These are phyloP conservation scores for Sordariomycetes sp. DNA, from an alignment of 2,329 filamentous ascomycete genomes.

Conservation along the genomic window DNA sequence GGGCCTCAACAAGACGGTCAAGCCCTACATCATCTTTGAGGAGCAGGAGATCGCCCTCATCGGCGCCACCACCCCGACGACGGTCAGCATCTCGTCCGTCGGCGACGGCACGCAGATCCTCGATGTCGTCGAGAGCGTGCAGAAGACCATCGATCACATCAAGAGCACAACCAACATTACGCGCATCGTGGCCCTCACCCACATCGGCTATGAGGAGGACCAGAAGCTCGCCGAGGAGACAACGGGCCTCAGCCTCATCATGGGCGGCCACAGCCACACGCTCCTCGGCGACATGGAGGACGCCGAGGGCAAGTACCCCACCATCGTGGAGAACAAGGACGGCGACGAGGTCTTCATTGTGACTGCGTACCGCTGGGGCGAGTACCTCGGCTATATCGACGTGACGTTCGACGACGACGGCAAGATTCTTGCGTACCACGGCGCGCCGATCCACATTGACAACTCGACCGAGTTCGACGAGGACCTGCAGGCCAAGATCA, in stretches of 20 bases:
- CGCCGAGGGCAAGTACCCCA: conserved; percentile 48
- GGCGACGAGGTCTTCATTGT: conserved; percentile 58
- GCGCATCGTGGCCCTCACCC: conserved; percentile 52
- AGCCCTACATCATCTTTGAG: conserved; percentile 52
- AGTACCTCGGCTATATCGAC: conserved; percentile 56
- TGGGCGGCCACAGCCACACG: conserved; percentile 49
- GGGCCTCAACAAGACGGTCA: conserved; percentile 47
- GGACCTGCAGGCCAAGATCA: conserved; percentile 41
- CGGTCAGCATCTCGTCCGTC: conserved; percentile 42
- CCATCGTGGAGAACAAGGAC: conserved; percentile 44
- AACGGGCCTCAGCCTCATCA: conserved; percentile 52
- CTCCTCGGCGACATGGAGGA: conserved; percentile 45
- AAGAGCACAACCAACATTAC: conserved; percentile 46
- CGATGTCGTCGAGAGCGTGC: conserved; percentile 42
- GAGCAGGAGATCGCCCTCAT: conserved; percentile 48
- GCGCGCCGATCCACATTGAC: conserved; percentile 49
- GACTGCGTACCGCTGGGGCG: conserved; percentile 54
- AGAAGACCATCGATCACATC: conserved; percentile 49
- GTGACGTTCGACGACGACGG: conserved; percentile 48
- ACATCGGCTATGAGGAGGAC: conserved; percentile 54
- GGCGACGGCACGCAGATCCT: conserved; percentile 44
- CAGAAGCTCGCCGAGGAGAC: conserved; percentile 45
- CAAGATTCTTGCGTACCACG: conserved; percentile 48
- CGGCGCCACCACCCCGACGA: conserved; percentile 49
- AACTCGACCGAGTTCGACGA: conserved; percentile 45